These are phyloP conservation scores for Aspergillus calidoustus DNA, from an alignment of 2,329 filamentous ascomycete species.

Conservation along the genomic window DNA sequence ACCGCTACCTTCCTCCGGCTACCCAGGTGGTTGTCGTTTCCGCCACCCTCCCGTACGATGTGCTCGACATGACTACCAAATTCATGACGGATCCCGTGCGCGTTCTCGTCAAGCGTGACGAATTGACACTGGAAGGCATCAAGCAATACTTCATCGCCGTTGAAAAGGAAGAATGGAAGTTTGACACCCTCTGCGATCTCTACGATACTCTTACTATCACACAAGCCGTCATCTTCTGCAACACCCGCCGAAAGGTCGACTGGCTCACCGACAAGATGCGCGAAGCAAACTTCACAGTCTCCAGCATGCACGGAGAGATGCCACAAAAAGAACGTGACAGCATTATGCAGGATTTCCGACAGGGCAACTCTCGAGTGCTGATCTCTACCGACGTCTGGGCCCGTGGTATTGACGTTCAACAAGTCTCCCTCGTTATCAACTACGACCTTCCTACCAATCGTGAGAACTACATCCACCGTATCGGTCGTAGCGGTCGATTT, in stretches of 20 bases:
- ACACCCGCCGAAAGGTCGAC: conserved; percentile 97
- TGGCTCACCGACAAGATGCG: conserved; percentile 99
- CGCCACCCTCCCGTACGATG: conserved; percentile 95
- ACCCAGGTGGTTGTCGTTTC: conserved; percentile 99
- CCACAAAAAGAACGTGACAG: conserved; percentile 96
- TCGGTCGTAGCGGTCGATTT: conserved; percentile 92
- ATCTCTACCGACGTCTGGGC: conserved; percentile 99
- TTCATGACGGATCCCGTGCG: conserved; percentile 99
- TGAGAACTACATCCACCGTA: conserved; percentile 99
- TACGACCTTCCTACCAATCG: conserved; percentile 97
- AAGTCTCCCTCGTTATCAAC: conserved; percentile 98
- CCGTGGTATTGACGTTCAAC: conserved; percentile 97
- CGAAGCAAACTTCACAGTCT: conserved; percentile 97
- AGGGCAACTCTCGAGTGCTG: conserved; percentile 92
- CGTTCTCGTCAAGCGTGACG: conserved; percentile 97
- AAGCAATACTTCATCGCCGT: conserved; percentile 99
- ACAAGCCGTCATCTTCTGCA: conserved; percentile 99
- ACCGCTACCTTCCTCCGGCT: conserved; percentile 92
- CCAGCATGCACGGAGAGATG: conserved; percentile 99
- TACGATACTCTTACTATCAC: conserved; percentile 99
- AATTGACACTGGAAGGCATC: conserved; percentile 93
- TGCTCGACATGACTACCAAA: conserved; percentile 98
- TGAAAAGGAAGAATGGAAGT: conserved; percentile 99
- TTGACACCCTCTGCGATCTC: conserved; percentile 96
- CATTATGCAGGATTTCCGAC: conserved; percentile 99